Evolutionary conservation across 129 eudicot genomes (phyloP), one percentile per base, ranked within the genome.

Genomic region (Centella asiatica): DNA sequence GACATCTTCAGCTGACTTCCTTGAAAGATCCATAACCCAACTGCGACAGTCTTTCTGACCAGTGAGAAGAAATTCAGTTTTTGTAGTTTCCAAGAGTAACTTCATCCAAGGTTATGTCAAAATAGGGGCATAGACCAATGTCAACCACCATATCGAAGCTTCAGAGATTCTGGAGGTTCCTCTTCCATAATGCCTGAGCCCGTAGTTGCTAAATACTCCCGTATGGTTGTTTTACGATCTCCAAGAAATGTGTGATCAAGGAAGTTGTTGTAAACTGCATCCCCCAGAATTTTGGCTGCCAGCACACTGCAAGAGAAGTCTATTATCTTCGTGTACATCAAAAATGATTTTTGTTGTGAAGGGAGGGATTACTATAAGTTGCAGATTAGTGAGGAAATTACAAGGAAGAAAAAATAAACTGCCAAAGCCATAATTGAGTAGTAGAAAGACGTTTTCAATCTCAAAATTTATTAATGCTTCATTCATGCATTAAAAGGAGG

Each of bases 151-250:
- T 92, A 92, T 19, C 95, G 84, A 34, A 58, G 51, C 72, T 84
- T 87, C 47, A 92, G 81, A 15, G 61, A 69, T 69, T 84, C 90
- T 0, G 99, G 99, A 14, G 99, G 99, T 63, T 92, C 95, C 79
- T 92, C 98, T 68, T 92, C 99, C 99, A 92, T 92, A 49, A 92
- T 85, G 34, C 99, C 92, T 14, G 78, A 80, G 46, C 96, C 96
- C 17, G 79, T 64, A 12, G 88, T 92, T 6, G 72, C 62, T 72
- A 92, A 77, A 89, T 92, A 82, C 36, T 78, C 66, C 1, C 92
- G 77, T 17, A 92, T 84, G 51, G 88, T 84, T 9, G 99, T 87
- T 74, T 70, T 75, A 69, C 99, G 99, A 72, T 92, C 95, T n/a
- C 85, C 94, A 32, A 92, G 83, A 72, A 62, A 92, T 1, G 99